A percentile compares a stretch with the other conserved stretches of the same genome.
These are phyloP conservation scores for Parsonsia alboflavescens DNA, from an alignment of 257 asterid species.

Conservation along the genomic window DNA sequence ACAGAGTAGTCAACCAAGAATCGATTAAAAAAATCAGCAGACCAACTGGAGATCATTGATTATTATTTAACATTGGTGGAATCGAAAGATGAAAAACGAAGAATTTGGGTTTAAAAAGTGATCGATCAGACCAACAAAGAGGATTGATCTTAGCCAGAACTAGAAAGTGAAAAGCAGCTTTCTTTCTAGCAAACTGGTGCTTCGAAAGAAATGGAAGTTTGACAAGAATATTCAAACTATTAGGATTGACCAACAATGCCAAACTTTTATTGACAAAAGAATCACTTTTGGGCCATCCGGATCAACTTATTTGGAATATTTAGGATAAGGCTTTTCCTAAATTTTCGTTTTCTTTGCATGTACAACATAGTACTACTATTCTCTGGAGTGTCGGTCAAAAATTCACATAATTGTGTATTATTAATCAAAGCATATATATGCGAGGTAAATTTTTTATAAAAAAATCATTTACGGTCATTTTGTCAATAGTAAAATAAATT, in stretches of 20 bases:
- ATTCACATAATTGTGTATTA: too few relatives aligned
- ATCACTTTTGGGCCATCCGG: not conserved
- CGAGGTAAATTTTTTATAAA: too few relatives aligned
- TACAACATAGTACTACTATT: too few relatives aligned
- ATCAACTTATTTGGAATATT: too few relatives aligned
- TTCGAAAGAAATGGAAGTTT: not conserved
- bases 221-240: not conserved
- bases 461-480: too few relatives aligned
- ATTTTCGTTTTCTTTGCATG: not conserved
- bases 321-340: not conserved
- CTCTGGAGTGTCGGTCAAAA: not conserved
- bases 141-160: not conserved
- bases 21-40: not conserved
- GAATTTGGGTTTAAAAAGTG: not conserved
- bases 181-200: conserved; percentile 1
- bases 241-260: not conserved
- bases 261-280: conserved; percentile 8
- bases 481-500: too few relatives aligned
- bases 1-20: not conserved
- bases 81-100: conserved; percentile 4
- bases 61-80: not conserved
- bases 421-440: too few relatives aligned
- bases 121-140: not conserved
- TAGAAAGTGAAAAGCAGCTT: not conserved
- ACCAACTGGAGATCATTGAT: not conserved